phyloP scores from a whole-genome alignment of 495 filamentous ascomycete species.

The Neurospora terricola region DNA sequence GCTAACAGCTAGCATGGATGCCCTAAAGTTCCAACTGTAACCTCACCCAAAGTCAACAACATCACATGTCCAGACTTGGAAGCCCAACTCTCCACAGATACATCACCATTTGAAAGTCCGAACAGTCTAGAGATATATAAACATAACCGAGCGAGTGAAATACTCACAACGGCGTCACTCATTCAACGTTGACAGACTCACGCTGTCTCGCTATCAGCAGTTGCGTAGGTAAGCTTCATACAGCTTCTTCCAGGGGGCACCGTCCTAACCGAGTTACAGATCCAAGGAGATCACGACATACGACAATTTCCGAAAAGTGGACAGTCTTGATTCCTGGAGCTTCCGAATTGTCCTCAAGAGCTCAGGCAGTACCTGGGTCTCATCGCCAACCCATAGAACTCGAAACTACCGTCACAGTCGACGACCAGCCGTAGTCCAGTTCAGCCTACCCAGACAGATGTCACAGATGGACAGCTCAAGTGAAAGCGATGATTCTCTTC shows the following conservation, averaged over 20 bases:
- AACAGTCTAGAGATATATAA: not conserved
- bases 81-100: not conserved
- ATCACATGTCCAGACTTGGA: not conserved
- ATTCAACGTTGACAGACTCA: not conserved
- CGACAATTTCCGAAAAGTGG: too few species aligned
- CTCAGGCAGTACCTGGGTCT: not conserved
- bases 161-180: not conserved
- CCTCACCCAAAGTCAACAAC: not conserved
- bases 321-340: not conserved
- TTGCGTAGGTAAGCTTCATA: not conserved
- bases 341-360: not conserved
- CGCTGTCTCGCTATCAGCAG: not conserved
- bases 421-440: not conserved
- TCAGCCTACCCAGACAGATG: not conserved
- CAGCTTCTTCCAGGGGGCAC: not conserved
- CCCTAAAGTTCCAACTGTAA: not conserved
- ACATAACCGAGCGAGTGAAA: not conserved
- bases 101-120: not conserved
- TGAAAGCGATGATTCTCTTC: not conserved
- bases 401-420: not conserved
- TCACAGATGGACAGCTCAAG: slow-evolving; percentile 3
- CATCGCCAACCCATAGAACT: not conserved
- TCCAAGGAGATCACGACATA: not conserved
- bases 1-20: not conserved
- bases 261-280: not conserved